phyloP scores from a whole-genome alignment of 148 eudicot species.

The Camellia granthamiana region DNA sequence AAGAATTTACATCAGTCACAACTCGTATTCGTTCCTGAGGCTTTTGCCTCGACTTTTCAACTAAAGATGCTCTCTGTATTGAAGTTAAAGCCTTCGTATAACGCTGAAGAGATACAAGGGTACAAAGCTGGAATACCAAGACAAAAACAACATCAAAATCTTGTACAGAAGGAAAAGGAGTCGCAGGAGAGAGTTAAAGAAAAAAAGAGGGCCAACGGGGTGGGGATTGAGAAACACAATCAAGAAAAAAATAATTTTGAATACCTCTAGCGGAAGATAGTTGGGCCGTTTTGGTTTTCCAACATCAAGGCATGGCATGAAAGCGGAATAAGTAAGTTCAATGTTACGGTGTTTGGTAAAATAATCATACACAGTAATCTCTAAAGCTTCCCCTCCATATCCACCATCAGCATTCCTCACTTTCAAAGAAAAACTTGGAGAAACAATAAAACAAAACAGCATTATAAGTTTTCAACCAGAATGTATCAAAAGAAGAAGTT shows the following conservation, averaged over 20 bases:
- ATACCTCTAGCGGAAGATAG: slow-evolving; percentile 87
- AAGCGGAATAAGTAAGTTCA: slow-evolving; percentile 59
- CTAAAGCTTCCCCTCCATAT: slow-evolving; percentile 35
- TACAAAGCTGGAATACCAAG: slow-evolving; percentile 56
- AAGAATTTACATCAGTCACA: slow-evolving; percentile 61
- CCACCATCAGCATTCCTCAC: slow-evolving; percentile 37
- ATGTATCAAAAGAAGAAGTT: not conserved
- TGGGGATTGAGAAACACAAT: not conserved
- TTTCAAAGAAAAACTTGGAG: slow-evolving; percentile 46
- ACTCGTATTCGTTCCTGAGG: slow-evolving; percentile 66
- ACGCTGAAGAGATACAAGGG: slow-evolving; percentile 82
- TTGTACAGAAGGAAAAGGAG: not conserved
- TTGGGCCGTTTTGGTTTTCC: slow-evolving; percentile 77
- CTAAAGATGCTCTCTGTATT: slow-evolving; percentile 59
- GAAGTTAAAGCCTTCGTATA: slow-evolving; percentile 61
- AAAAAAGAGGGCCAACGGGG: not conserved
- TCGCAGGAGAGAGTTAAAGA: not conserved
- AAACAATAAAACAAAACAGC: slow-evolving; percentile 23
- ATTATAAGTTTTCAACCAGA: slow-evolving; percentile 12
- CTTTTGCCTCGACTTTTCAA: slow-evolving; percentile 81
- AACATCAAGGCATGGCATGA: slow-evolving; percentile 85
- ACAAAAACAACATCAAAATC: slow-evolving; percentile 4
- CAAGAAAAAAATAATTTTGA: slow-evolving; percentile 7
- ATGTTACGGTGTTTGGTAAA: slow-evolving; percentile 55
- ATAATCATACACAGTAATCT: slow-evolving; percentile 69